Conservation (phyloP, 257 asterid genomes). For the Striga asiatica region DNA sequence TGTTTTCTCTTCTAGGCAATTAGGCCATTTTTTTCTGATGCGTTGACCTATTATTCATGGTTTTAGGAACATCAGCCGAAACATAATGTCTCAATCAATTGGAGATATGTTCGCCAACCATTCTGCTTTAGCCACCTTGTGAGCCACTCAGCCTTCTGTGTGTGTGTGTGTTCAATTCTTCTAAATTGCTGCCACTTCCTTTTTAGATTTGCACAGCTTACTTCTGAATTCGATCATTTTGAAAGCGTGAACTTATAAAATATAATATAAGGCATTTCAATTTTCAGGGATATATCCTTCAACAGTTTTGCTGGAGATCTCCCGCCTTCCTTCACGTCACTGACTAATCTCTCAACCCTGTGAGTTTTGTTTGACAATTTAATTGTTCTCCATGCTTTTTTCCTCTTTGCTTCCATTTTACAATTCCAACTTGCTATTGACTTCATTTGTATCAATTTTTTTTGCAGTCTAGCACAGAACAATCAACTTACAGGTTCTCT, state of each 20-base stretch:
- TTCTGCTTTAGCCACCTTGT: constrained; percentile 56
- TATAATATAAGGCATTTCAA: constrained; percentile 20
- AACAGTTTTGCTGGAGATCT: constrained; percentile 86
- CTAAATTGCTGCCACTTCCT: too few species aligned
- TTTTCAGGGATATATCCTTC: constrained; percentile 83
- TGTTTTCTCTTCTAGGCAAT: constrained; percentile 13
- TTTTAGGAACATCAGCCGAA: constrained; percentile 72
- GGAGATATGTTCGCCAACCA: constrained; percentile 78
- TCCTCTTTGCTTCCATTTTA: constrained; percentile 9
- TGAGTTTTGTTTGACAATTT: constrained; percentile 30
- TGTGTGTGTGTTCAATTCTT: too few species aligned
- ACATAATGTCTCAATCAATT: constrained; percentile 55
- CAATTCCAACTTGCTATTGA: constrained; percentile 16
- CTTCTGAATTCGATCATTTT: background rate
- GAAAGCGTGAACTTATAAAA: constrained; percentile 11
- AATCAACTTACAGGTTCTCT: constrained; percentile 82
- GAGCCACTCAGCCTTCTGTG: constrained; percentile 31
- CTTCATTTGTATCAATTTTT: constrained; percentile 15
- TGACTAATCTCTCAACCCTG: constrained; percentile 84
- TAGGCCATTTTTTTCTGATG: constrained; percentile 13
- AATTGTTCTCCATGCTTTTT: background rate
- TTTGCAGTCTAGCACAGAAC: constrained; percentile 62
- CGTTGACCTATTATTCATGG: constrained; percentile 16
- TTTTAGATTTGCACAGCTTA: background rate
- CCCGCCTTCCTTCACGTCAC: constrained; percentile 57